Evolutionary conservation across 2,329 filamentous ascomycete genomes (phyloP), one percentile per base, ranked within the genome.

Genomic region (Sclerotinia nivalis): DNA sequence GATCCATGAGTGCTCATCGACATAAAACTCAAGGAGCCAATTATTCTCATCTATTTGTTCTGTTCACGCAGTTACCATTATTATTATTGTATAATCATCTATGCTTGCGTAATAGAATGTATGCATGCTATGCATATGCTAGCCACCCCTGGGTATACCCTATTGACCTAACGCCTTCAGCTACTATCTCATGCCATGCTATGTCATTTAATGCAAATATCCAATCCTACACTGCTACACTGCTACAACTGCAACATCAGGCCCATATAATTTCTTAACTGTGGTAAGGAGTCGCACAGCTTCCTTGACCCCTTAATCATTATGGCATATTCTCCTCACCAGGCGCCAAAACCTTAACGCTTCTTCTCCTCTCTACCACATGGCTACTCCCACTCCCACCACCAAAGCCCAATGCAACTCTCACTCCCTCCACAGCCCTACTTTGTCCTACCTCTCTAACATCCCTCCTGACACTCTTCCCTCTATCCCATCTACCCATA

Each of bases 311-410:
- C 59, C 47, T 45, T 12, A 58, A 50, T 64, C 10, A 40, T 37
- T 60, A 18, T 60, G 34, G 31, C 18, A 8, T 5, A 25, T 72
- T 61, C 52, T 75, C 74, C 49, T 78, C 77, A 4, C 75, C 76
- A 18, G 77, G 77, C 10, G 74, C 74, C 69, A 78, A 84, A 78
- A 89, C 88, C 80, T 89, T 90, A 74, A 90, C 88, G 72, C 87
- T 89, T 83, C 89, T 89, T 76, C 87, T 82, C 72, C 86, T 81
- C 76, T 89, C 87, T 70, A 86, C 78, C 60, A 85, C 84, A 1
- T 76, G 77, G 2, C 78, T 55, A 37, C 37, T 45, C 1, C 37
- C 20, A 7, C 65, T 28, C 20, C 65, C 65, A 4, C 65, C 70
- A 15, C 50, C 71, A 69, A 79, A 78, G 34, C 75, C 72, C 20